Evolutionary conservation across 1,139 yeast genomes (phyloP), one percentile per base, ranked within the genome.

Genomic region (Blastobotrys apis): DNA sequence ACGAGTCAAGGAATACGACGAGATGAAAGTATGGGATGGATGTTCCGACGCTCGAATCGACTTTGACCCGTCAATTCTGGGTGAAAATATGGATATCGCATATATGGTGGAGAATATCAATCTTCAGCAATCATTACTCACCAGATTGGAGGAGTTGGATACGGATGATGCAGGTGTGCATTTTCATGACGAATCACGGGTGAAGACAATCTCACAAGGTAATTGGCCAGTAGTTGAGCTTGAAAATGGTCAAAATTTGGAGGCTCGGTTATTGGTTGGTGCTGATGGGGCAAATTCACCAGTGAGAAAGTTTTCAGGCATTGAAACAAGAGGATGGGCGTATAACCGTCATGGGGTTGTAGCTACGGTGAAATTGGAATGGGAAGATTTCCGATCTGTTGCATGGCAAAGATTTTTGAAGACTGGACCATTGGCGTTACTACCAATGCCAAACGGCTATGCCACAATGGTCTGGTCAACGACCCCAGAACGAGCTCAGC

Each of bases 221-320:
- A 47, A 78, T 42, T 87, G 96, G 95, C 97, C 97, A 0, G 63
- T 80, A 5, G 80, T 92, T 2, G 72, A 75, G 21, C 69, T 92
- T 17, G 78, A 79, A 19, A 75, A 78, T 50, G 97, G 96, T 1
- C 74, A 75, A 13, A 55, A 61, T 13, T 68, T 83, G 40, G 77
- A 77, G 55, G 76, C 97, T 0, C 71, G 97, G 48, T 70, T 92
- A 20, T 71, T 92, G 30, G 79, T 90, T 12, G 99, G 99, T 8
- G 95, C 97, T 17, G 98, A 92, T 63, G 99, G 99, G 0, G 87
- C 81, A 62, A 87, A 90, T 64, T 88, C 97, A 0, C 97, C 97
- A 0, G 98, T 85, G 3, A 75, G 97, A 37, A 73, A 77, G 52
- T 90, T 77, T 60, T 84, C 97, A 0, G 80, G 78, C 2, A 87